Evolutionary conservation across 2,329 filamentous ascomycete genomes (phyloP).

Genomic region (Nemania bipapillata): DNA sequence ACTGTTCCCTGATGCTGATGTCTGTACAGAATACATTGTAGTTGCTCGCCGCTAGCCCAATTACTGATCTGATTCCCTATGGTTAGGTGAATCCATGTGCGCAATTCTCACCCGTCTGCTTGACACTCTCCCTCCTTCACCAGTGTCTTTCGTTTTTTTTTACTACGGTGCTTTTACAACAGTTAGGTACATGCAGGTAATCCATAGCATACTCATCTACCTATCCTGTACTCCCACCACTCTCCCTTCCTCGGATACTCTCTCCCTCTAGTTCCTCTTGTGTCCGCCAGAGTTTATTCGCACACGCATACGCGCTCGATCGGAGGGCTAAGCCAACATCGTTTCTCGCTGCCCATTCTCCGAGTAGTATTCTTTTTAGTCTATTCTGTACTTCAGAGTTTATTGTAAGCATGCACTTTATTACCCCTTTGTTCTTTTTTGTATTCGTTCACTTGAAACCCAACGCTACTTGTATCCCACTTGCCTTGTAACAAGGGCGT

Average conservation of each 20-base stretch:
- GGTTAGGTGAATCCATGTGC: neutral
- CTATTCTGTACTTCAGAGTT: constrained; percentile 19
- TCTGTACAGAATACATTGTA: neutral
- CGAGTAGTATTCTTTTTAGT: constrained; percentile 23
- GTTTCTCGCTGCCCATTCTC: constrained; percentile 26
- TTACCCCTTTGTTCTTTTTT: constrained; percentile 30
- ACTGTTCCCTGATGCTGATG: neutral
- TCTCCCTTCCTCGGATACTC: constrained; percentile 24
- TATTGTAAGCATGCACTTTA: constrained; percentile 23
- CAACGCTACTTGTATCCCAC: constrained; percentile 19
- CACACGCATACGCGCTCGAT: constrained; percentile 26
- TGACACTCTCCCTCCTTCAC: neutral
- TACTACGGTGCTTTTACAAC: neutral
- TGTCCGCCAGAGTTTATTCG: constrained; percentile 38
- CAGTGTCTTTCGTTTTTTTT: constrained; percentile 12
- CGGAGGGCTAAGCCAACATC: constrained; percentile 33
- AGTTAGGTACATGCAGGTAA: neutral
- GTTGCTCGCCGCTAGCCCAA: neutral
- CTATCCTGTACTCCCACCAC: constrained; percentile 3
- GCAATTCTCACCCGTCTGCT: constrained; percentile 1
- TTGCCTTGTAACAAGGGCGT: constrained; percentile 17
- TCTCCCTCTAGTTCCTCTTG: constrained; percentile 23
- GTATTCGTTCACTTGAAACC: constrained; percentile 34
- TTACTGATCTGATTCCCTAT: neutral
- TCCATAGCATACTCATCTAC: neutral